Evolutionary conservation across 2,329 filamentous ascomycete genomes (phyloP), one percentile per base, ranked within the genome.

Genomic region (Fusarium kyushuense): DNA sequence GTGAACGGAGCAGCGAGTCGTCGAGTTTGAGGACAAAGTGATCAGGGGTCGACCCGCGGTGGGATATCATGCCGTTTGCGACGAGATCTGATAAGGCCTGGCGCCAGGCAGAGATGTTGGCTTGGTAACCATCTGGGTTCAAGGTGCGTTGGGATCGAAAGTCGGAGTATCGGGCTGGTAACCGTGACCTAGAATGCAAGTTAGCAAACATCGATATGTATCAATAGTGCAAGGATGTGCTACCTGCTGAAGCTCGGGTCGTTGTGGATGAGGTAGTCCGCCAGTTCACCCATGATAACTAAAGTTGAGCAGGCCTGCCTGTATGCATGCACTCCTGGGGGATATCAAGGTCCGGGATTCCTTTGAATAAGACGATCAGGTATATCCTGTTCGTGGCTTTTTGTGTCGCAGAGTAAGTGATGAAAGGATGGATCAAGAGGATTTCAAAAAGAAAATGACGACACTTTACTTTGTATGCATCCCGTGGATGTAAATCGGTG

Each of bases 151-250:
- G 93, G 7, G 87, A 80, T 36, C 88, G 84, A 76, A 97, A 97
- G 77, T 97, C 94, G 47, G 93, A 94, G 81, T 96, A 97, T 45
- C 97, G 88, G 7, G 93, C 94, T 14, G 92, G 90, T 14, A 97
- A 85, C 49, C 94, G 92, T 67, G 90, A 87, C 81, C 90, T 93
- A 69, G 19, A 25, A n/a, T 6, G 2, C 23, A 7, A 13, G 8
- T 53, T n/a, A 67, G 54, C 10, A n/a, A 43, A n/a, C 9, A 19
- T 12, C 13, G 9, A 16, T 17, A 21, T 6, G 17, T 21, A 42
- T 32, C 11, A 14, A 11, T 25, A 14, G 32, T 19, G 40, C 35
- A 32, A 41, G 14, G 16, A 36, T 33, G 14, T 41, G 23, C 19
- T 76, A 88, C 87, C 81, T 87, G 73, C 84, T 81, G 58, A 92